A percentile compares a stretch with the other conserved stretches of the same genome.
Conservation (phyloP, 2,329 filamentous ascomycete genomes). For the Monilinia laxa region DNA sequence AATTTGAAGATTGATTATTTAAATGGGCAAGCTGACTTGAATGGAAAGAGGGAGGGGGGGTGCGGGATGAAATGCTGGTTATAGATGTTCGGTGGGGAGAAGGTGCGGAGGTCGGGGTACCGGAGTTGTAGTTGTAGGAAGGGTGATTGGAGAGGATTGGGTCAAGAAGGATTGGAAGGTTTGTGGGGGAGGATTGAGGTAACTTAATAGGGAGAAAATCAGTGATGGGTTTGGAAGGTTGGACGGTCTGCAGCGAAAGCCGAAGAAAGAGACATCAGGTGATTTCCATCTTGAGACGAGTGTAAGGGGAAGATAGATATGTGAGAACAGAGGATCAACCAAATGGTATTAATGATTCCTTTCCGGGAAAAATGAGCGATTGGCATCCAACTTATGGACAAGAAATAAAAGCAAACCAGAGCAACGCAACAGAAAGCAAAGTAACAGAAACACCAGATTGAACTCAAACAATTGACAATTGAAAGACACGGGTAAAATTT, state of each 20-base stretch:
- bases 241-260: background rate
- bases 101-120: conserved; percentile 29
- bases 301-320: background rate
- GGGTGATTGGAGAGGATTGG: conserved; percentile 27
- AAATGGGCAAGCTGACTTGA: conserved; percentile 27
- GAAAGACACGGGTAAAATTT: background rate
- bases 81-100: conserved; percentile 21
- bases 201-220: conserved; percentile 27
- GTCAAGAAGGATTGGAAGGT: conserved; percentile 31
- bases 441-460: background rate
- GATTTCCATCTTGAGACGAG: background rate
- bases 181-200: conserved; percentile 31
- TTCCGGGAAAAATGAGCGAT: background rate
- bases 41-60: conserved; percentile 28
- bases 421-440: background rate
- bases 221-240: background rate
- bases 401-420: background rate
- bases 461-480: background rate
- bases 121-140: conserved; percentile 35
- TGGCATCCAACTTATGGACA: background rate
- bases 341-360: background rate
- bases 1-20: conserved; percentile 28
- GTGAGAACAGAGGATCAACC: background rate
- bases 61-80: conserved; percentile 5
- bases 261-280: background rate